Evolutionary conservation across 2,329 filamentous ascomycete species (phyloP), one percentile per base, ranked within the genome.

Genomic region (Fusarium sp.): DNA sequence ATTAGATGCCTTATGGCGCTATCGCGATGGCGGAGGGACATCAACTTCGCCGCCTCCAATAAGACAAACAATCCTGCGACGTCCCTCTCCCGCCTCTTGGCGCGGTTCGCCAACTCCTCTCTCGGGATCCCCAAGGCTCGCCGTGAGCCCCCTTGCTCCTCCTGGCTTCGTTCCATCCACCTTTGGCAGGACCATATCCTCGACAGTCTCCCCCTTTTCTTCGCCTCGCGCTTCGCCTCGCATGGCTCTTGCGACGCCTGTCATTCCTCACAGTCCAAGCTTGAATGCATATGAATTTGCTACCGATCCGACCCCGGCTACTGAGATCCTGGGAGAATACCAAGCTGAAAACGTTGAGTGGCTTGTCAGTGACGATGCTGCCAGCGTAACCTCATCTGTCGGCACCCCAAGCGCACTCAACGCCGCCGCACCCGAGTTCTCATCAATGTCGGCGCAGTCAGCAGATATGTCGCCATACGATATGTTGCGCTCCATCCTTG

Each of bases 401-500:
- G 86, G 89, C 36, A 89, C 87, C 11, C 85, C 91, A 17, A 94
- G 90, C 70, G 90, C 88, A 34, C 86, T 95, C 63, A 95, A 94
- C 75, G 91, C 90, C 43, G 91, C 91, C 15, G 93, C 93, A 7
- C 92, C 95, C 24, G 94, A 98, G 78, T 98, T 89, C 73, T 86
- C 87, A 2, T 83, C 81, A 66, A 78, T 82, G 77, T 84, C 86
- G 33, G 82, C 86, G 50, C 88, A 91, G 77, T 92, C 92, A 75
- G 88, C 90, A 58, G 95, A 98, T 76, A 98, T 99, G 95, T 97
- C 93, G 61, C 95, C 96, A 1, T 97, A 98, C 80, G 96, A 99
- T 78, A 98, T 99, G 88, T 86, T 99, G 58, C 92, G 96, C 66
- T 98, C 95, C 7, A 97, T 99, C 40, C 85, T 99, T 26, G 94